Evolutionary conservation across 1,139 yeast genomes (phyloP).

Genomic region (Debaryomycetaceae sp.): DNA sequence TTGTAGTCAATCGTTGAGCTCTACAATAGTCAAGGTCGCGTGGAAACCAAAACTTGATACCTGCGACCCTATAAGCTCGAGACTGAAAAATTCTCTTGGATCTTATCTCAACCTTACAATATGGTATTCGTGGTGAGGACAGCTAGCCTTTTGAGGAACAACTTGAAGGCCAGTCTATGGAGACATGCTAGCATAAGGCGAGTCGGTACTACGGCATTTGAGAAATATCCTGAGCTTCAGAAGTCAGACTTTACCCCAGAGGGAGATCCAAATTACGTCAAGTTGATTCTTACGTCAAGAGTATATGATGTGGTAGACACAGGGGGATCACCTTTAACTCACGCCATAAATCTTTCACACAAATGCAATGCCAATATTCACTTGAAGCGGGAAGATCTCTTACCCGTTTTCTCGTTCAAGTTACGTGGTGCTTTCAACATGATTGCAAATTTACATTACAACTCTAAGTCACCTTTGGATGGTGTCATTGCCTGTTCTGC

Average conservation of each 20-base stretch:
- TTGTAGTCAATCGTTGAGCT: too few relatives aligned
- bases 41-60: not conserved
- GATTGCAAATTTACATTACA: slow-evolving; percentile 76
- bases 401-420: slow-evolving; percentile 95
- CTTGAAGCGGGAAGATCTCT: slow-evolving; percentile 85
- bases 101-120: not conserved
- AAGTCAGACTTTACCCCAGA: slow-evolving; percentile 50
- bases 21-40: not conserved
- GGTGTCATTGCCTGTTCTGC: slow-evolving; percentile 99
- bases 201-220: not conserved
- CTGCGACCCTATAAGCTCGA: not conserved
- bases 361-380: slow-evolving; percentile 69
- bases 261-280: slow-evolving; percentile 89
- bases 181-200: not conserved
- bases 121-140: not conserved
- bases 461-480: slow-evolving; percentile 57
- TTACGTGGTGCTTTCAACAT: slow-evolving; percentile 96
- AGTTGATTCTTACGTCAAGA: slow-evolving; percentile 82
- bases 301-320: slow-evolving; percentile 87
- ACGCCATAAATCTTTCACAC: slow-evolving; percentile 72
- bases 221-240: slow-evolving; percentile 46
- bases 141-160: not conserved
- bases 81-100: not conserved
- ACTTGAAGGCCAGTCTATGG: not conserved
- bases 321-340: slow-evolving; percentile 76